phyloP scores from a whole-genome alignment of 1,139 yeast species.

The Debaryomyces psychrophilus region DNA sequence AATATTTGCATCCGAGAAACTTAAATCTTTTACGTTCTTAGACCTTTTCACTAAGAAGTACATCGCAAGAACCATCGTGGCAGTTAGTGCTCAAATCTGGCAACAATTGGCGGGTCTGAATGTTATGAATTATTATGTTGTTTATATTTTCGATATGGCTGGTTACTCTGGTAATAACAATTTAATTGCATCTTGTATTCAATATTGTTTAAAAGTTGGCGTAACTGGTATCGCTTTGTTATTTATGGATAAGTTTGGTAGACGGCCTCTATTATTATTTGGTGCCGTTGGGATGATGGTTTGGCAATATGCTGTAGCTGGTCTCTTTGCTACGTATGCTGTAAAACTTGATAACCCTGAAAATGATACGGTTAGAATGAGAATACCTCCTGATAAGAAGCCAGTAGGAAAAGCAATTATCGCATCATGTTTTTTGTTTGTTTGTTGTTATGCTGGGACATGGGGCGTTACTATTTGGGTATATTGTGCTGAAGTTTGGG shows the following conservation, averaged over 20 bases:
- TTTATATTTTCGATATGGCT: constrained; percentile 38
- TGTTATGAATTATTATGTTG: constrained; percentile 42
- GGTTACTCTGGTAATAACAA: constrained; percentile 31
- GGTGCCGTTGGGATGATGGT: constrained; percentile 50
- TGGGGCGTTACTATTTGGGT: constrained; percentile 62
- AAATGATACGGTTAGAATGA: constrained; percentile 36
- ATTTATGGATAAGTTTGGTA: constrained; percentile 55
- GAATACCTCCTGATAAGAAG: constrained; percentile 28
- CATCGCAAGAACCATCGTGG: constrained; percentile 31
- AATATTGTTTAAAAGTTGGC: constrained; percentile 40
- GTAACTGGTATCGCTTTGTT: constrained; percentile 47
- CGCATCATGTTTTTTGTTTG: constrained; percentile 55
- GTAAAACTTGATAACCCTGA: constrained; percentile 31
- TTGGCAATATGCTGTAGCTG: constrained; percentile 49
- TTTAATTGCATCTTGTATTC: constrained; percentile 35
- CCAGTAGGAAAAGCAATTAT: constrained; percentile 46
- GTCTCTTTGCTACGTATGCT: constrained; percentile 49
- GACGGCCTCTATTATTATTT: constrained; percentile 49
- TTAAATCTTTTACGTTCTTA: constrained; percentile 29
- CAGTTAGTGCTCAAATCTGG: constrained; percentile 38
- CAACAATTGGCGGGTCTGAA: constrained; percentile 43
- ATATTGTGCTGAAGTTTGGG: constrained; percentile 54
- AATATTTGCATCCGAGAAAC: constrained; percentile 29
- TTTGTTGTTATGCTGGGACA: constrained; percentile 48
- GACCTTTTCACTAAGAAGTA: constrained; percentile 36